Conservation (phyloP, 78 protist species). For the Emiliania huxleyi region DNA sequence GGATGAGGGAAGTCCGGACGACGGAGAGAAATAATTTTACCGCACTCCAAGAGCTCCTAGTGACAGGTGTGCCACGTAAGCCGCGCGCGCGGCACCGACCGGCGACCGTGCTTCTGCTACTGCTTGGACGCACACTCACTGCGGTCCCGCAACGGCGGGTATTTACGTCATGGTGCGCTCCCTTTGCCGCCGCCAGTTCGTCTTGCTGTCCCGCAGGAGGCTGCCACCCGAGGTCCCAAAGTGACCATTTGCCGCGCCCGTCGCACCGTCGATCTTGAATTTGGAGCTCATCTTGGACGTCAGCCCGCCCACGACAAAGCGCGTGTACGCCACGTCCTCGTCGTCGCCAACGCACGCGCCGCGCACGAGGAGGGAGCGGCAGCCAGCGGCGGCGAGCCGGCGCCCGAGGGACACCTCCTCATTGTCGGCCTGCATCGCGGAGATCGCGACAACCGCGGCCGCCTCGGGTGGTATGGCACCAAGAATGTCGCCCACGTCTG, state of each 20-base stretch:
- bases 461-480: background rate
- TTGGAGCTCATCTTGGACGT: background rate
- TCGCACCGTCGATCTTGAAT: background rate
- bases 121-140: no score
- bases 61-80: no score
- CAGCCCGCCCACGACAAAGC: background rate
- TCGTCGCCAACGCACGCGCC: background rate
- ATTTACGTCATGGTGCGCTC: no score
- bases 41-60: no score
- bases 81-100: no score
- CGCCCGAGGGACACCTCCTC: background rate
- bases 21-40: no score
- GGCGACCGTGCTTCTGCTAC: no score
- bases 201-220: no score
- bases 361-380: background rate
- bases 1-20: no score
- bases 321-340: background rate
- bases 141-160: no score
- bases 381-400: background rate
- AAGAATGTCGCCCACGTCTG: background rate
- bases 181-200: no score
- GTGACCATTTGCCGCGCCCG: background rate
- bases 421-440: background rate
- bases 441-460: background rate
- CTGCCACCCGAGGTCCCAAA: background rate